Percentiles rank a stretch among this genome's conserved stretches.
Conservation (phyloP, 257 asterid genomes). For the Solanum verrucosum region DNA sequence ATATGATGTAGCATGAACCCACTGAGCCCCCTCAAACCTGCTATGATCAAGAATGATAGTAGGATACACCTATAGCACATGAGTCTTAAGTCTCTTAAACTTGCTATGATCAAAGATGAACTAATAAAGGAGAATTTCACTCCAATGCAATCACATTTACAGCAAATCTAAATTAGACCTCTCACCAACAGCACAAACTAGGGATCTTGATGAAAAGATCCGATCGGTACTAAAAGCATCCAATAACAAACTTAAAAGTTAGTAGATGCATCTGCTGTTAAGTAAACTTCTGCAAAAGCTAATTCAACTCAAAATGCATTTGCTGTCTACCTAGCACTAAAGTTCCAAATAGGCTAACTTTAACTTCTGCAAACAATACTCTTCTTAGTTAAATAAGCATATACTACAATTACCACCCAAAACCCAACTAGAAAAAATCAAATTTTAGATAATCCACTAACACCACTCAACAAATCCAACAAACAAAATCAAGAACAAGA, state of each 20-base stretch:
- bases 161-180: neutral
- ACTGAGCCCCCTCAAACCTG: neutral
- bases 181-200: neutral
- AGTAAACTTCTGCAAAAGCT: neutral
- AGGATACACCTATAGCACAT: neutral
- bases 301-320: neutral
- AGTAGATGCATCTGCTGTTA: neutral
- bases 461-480: neutral
- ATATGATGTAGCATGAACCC: neutral
- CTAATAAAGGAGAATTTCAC: neutral
- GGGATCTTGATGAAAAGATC: neutral
- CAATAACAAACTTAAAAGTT: neutral
- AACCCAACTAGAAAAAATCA: neutral
- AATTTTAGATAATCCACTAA: neutral
- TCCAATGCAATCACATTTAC: neutral
- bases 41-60: neutral
- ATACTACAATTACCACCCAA: neutral
- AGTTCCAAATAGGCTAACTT: neutral
- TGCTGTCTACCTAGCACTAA: neutral
- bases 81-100: neutral
- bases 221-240: neutral
- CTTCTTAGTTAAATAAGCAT: neutral
- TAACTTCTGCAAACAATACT: neutral
- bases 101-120: neutral
- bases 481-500: neutral